Base-by-base conservation (phyloP, 2,329 filamentous ascomycete genomes). In the Calonectria honghensis region DNA sequence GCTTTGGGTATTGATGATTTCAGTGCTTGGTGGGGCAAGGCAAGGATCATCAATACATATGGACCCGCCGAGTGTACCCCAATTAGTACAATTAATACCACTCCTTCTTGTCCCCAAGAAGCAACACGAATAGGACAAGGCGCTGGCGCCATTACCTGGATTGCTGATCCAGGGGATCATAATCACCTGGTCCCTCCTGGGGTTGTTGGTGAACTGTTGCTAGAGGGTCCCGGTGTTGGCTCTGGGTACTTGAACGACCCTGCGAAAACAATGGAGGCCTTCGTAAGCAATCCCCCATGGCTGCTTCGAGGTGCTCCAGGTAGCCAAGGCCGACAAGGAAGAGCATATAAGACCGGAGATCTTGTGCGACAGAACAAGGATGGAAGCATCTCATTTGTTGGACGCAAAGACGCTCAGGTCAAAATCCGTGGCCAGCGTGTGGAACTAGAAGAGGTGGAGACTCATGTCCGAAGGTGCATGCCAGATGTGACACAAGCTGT, bases 341-440 rank as follows among this genome's bases (percentile, higher is more conserved):
- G 37, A 39, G 37, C 87, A 7, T 90, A 89, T 77, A 87, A 86
- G 73, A 89, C 89, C 2, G 89, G 89, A 6, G 89, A 90, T 76
- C 81, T 90, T 2, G 89, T 83, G 3, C 77, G 79, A 32, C 88
- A 88, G 48, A 82, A 86, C 41, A 76, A 81, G 0, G 85, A 89
- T 50, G 87, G 87, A 0, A 80, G 81, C 7, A 76, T 90, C 7
- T 79, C 84, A 0, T 90, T 86, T 50, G 73, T 90, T 24, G 89
- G 89, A 18, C 85, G 91, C 20, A 91, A 90, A 74, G 91, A 93
- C 75, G 86, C 86, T 0, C 91, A 93, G 78, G 86, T 92, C 59
- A 93, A 93, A 79, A 82, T 93, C 9, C 87, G 88, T 14, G 93
- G 93, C 14, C 91, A 89, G 72, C 83, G 90, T 39, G 85, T 91